Base-by-base conservation (phyloP, 345 rosid species). In the Gossypium australe region DNA sequence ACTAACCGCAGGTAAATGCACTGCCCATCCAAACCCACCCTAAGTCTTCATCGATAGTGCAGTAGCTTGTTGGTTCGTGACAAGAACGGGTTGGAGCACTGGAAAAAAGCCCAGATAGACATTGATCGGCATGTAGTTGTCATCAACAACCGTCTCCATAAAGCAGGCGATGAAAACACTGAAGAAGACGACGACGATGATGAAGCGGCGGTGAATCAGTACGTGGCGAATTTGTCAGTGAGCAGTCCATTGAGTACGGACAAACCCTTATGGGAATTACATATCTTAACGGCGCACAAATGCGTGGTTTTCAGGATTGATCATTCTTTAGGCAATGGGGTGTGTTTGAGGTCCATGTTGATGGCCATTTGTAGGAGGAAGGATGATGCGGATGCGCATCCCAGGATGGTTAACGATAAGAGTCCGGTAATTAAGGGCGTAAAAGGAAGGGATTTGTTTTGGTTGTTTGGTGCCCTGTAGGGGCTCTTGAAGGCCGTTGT, bases 221-320 rank as follows among this genome's bases (percentile, higher is more conserved):
- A 85, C 76, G 45, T 87, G 2, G 89, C 89, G 7, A 87, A 82
- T 43, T 59, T 89, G 49, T 66, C 89, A 0, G 86, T 81, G 52
- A 76, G 82, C 2, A 38, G 81, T 9, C 82, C 91, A 20, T 71
- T 87, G 3, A 51, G 80, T 12, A 11, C 17, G 2, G 84, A 86
- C 48, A 86, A 88, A 70, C 94, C 90, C 2, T 72, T 88, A 77
- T 87, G 94, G 91, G 94, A 88, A 29, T 11, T 87, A 48, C 91
- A 87, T 55, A 14, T 88, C 27, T 20, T 88, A 76, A 11, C 7
- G 71, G 81, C 79, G 4, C 82, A 80, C 9, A 77, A 69, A 24
- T 82, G 89, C 49, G 10, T 41, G 16, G 75, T 90, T 14, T 61
- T 88, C 55, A 70, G 95, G 75, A 57, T 88, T 47, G 92, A 90